Base-by-base conservation (phyloP, 306 rosid species). In the Casuarina glauca region DNA sequence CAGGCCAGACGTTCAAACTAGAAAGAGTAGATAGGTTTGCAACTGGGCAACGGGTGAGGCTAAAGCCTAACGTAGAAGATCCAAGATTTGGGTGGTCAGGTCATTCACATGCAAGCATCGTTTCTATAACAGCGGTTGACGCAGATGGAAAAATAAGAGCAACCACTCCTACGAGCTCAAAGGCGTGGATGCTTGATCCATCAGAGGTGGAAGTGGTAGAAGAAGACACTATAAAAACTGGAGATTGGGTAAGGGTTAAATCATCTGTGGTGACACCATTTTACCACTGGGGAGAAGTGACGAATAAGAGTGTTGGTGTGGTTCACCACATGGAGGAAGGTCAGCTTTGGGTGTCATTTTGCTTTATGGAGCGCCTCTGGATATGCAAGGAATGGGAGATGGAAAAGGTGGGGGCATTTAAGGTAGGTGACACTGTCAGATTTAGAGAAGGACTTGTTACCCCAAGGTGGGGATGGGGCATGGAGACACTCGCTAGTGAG, bases 391-490 rank as follows among this genome's bases (percentile, higher is more conserved):
- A 87, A 58, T 81, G 77, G 74, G 99, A 95, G 84, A 83, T 95
- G 93, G 97, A 93, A 74, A 78, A 85, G 79, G 71, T 87, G n/a
- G 85, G 93, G 71, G 89, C 96, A 16, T 92, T 89, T 72, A 84
- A 83, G 82, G 90, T 89, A 4, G 97, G 97, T 63, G 96, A 95
- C 90, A 87, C 82, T 76, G 99, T 93, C 74, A 86, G 74, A 78
- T 91, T 93, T 71, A 86, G 91, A 87, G 97, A 92, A 51, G 99
- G 96, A 76, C 82, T 95, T 53, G 99, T 87, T 36, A 58, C 82
- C 52, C 99, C 99, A 0, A 89, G 97, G 74, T 92, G 97, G 97
- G 97, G 97, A 57, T 95, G 99, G 99, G 99, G 99, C 84, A 92
- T 95, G 97, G 99, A 95, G 88, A 95, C 99, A 2, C 96, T 92